phyloP scores from a whole-genome alignment of 23 red algal genomes.

The Pyropia yezoensis region DNA sequence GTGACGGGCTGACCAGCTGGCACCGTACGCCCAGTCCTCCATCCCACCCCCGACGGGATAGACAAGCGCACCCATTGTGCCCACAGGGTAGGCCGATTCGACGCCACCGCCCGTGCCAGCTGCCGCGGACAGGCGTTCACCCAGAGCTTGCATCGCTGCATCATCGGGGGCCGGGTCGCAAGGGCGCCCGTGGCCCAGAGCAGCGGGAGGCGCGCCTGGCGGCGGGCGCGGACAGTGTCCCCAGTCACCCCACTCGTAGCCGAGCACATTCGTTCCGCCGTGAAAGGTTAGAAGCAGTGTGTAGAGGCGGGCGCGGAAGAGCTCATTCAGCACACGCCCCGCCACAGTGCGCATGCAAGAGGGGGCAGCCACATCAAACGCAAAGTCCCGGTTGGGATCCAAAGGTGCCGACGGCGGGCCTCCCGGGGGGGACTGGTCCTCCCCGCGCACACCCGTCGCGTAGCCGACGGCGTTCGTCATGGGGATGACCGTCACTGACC shows the following conservation, averaged over 20 bases:
- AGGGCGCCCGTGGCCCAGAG: background rate
- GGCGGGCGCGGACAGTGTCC: conserved; percentile 37
- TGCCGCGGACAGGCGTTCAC: conserved; percentile 18
- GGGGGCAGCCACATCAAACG: conserved; percentile 62
- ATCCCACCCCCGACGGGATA: conserved; percentile 91
- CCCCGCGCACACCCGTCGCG: conserved; percentile 8
- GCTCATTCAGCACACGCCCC: conserved; percentile 67
- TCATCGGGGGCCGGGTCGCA: conserved; percentile 73
- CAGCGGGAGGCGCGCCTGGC: background rate
- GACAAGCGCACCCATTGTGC: conserved; percentile 87
- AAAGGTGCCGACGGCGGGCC: conserved; percentile 6
- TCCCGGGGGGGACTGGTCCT: conserved; percentile 11
- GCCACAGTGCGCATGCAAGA: conserved; percentile 83
- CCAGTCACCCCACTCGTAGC: conserved; percentile 97
- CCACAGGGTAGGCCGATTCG: conserved; percentile 43
- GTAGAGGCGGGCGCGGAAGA: conserved; percentile 68
- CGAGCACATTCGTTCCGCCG: conserved; percentile 92
- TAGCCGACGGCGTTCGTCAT: conserved; percentile 80
- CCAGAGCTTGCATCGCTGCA: conserved; percentile 53
- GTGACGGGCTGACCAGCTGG: conserved; percentile 25
- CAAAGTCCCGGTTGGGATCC: conserved; percentile 96
- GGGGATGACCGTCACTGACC: conserved; percentile 26
- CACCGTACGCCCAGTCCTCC: conserved; percentile 99
- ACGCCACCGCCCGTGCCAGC: conserved; percentile 51
- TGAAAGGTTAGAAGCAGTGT: conserved; percentile 82